Evolutionary conservation across 495 filamentous ascomycete genomes (phyloP).

Genomic region (Trichoderma erinaceum): DNA sequence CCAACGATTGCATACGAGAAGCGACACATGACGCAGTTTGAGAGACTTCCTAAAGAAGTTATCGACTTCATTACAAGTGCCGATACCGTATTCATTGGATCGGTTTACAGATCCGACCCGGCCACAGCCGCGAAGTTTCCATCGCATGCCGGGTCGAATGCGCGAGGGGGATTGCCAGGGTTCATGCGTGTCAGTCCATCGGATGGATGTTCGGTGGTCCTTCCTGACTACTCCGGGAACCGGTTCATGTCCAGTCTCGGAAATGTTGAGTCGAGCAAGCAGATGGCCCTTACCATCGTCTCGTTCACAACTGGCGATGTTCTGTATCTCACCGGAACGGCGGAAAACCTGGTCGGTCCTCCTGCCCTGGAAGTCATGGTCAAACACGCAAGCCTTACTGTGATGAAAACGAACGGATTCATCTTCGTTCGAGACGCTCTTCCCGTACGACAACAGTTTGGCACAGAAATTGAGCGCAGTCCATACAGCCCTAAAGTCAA

Average conservation of each 20-base stretch:
- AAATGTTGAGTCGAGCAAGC: neutral
- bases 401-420: slow-evolving; percentile 3
- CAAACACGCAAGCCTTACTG: neutral
- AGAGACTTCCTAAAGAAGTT: neutral
- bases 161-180: neutral
- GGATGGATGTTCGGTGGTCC: neutral
- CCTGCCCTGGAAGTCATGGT: neutral
- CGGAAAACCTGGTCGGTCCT: neutral
- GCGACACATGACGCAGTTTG: neutral
- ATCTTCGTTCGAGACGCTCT: slow-evolving; percentile 4
- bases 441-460: neutral
- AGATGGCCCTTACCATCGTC: neutral
- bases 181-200: neutral
- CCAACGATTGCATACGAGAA: slow-evolving; percentile 3
- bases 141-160: neutral
- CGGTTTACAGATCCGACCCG: neutral
- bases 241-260: slow-evolving; percentile 1
- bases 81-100: neutral
- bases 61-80: neutral
- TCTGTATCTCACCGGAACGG: neutral
- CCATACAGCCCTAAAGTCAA: slow-evolving; percentile 10
- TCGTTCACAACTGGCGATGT: neutral
- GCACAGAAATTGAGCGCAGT: neutral
- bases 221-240: slow-evolving; percentile 5
- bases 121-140: neutral